Evolutionary conservation across 2,329 filamentous ascomycete genomes (phyloP), one percentile per base, ranked within the genome.

Genomic region (Claviceps sp.): DNA sequence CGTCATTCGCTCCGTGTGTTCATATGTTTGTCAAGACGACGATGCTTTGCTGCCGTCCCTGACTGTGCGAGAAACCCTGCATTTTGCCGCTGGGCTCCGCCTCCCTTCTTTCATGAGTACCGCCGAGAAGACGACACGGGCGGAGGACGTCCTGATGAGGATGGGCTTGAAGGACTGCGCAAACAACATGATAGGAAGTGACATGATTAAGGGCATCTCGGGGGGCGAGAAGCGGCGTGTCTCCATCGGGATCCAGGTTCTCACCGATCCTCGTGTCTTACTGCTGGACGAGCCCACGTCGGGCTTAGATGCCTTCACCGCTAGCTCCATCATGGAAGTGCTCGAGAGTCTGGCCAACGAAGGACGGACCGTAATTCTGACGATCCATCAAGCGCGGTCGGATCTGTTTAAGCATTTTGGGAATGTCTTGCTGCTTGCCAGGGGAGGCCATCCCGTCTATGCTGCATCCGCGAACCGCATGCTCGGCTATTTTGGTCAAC

Each of bases 131-230:
- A 66, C 75, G 53, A 73, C 74, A 17, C 75, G 82, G 2, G 85
- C 85, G 0, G 85, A 89, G 58, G 81, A 86, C 16, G 79, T 89
- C 0, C 67, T 90, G 2, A 64, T 85, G 16, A 87, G 87, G 61
- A 81, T 89, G 76, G 86, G 86, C 0, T 66, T 89, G 4, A 88
- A 87, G 59, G 85, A 89, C 57, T 89, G 85, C 56, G 86, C 85
- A 1, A 80, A 89, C 60, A 87, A 85, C 50, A 64, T 89, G 0
- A 77, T 90, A 8, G 86, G 86, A 2, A 84, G 77, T 53, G 83
- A 87, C 8, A 65, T 86, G 4, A 74, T 87, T 57, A 89, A 89
- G 62, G 85, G 86, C 0, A 89, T 90, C 34, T 88, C 84, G 8
- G 86, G 86, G 2, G 87, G 87, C 17, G 85, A 90, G 65, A 89